These are phyloP conservation scores for Cercospora berteroae DNA, from an alignment of 2,329 filamentous ascomycete genomes.

Conservation along the genomic window DNA sequence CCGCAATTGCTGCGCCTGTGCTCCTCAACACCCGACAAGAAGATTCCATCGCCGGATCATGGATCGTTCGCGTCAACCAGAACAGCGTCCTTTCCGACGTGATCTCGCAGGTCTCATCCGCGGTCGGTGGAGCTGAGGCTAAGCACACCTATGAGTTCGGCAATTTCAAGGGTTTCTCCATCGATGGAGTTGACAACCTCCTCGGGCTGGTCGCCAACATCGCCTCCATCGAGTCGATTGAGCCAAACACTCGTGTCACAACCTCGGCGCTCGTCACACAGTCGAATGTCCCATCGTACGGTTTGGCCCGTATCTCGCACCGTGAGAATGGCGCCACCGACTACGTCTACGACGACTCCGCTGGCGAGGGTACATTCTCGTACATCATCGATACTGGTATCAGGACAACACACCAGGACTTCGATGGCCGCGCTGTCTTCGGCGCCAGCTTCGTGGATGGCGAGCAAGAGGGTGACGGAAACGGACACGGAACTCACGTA, in stretches of 20 bases:
- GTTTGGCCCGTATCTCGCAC: slow-evolving; percentile 44
- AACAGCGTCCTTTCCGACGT: slow-evolving; percentile 20
- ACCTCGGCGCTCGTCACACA: slow-evolving; percentile 41
- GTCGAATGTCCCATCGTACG: slow-evolving; percentile 40
- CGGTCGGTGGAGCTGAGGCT: slow-evolving; percentile 20
- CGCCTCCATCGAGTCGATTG: slow-evolving; percentile 40
- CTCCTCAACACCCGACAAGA: slow-evolving; percentile 21
- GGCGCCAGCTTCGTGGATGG: slow-evolving; percentile 28
- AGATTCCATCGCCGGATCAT: slow-evolving; percentile 25
- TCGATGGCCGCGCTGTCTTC: slow-evolving; percentile 31
- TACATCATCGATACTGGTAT: slow-evolving; percentile 33
- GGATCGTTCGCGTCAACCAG: slow-evolving; percentile 26
- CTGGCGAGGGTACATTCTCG: slow-evolving; percentile 32
- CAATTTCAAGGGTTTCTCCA: slow-evolving; percentile 42
- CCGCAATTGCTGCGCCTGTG: slow-evolving; percentile 25
- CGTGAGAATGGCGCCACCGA: slow-evolving; percentile 32
- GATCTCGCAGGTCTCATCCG: slow-evolving; percentile 20
- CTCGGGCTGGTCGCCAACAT: slow-evolving; percentile 32
- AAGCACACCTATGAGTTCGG: slow-evolving; percentile 41
- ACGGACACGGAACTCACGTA: slow-evolving; percentile 63
- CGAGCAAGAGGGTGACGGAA: slow-evolving; percentile 43
- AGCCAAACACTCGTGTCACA: slow-evolving; percentile 41
- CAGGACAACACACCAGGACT: slow-evolving; percentile 27
- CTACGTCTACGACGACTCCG: slow-evolving; percentile 43
- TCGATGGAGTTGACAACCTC: slow-evolving; percentile 37